Evolutionary conservation across 148 eudicot species (phyloP).

Genomic region (Agrostemma githago): DNA sequence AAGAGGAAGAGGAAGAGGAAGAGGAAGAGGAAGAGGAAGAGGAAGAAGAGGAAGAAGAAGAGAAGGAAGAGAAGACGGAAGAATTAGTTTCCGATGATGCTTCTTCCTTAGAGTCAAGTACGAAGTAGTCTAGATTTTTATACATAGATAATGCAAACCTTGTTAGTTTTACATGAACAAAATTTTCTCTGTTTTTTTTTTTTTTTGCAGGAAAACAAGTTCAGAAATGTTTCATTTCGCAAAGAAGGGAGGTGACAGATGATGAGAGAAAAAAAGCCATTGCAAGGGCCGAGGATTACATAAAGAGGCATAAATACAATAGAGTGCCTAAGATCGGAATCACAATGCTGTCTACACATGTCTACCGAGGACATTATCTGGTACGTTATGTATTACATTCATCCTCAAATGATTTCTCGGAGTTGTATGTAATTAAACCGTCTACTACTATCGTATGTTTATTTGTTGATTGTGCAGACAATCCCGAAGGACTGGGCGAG

Average conservation of each 20-base stretch:
- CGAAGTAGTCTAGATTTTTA: background rate
- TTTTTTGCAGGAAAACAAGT: conserved; percentile 10
- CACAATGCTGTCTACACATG: conserved; percentile 15
- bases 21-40: background rate
- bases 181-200: no score
- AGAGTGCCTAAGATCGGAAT: background rate
- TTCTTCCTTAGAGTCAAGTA: no score
- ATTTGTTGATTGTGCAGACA: conserved; percentile 11
- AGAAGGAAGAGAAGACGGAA: background rate
- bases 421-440: background rate
- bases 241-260: conserved; percentile 11
- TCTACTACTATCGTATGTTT: background rate
- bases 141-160: background rate
- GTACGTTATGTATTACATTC: background rate
- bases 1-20: background rate
- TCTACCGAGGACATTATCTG: conserved; percentile 16
- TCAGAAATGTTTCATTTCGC: conserved; percentile 2
- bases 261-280: background rate
- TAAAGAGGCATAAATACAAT: background rate
- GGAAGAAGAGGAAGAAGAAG: background rate
- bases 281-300: background rate
- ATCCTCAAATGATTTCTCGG: background rate
- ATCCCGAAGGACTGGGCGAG: conserved; percentile 21
- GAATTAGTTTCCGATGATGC: no score
- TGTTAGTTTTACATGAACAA: background rate